Percentiles rank a stretch among this genome's conserved stretches.
phyloP scores from a whole-genome alignment of 2,329 filamentous ascomycete species.

The Botrytis deweyae region DNA sequence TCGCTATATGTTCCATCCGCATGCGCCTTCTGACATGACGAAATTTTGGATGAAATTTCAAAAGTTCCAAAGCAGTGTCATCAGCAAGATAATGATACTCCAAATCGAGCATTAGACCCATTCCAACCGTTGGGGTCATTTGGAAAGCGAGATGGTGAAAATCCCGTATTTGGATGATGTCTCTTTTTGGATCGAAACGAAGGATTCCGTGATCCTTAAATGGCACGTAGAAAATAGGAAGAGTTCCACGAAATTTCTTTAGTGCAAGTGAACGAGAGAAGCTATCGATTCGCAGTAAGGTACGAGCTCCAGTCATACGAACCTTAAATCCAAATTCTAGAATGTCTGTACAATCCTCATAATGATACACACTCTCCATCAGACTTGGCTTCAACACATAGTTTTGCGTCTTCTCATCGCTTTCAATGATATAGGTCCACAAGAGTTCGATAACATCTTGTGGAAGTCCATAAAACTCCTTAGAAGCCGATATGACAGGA shows the following conservation, averaged over 20 bases:
- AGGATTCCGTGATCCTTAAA: neutral
- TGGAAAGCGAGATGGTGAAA: neutral
- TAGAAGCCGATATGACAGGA: neutral
- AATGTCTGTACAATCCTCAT: neutral
- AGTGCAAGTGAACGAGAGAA: neutral
- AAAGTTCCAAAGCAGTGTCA: neutral
- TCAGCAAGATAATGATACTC: neutral
- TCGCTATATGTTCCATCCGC: too few species aligned
- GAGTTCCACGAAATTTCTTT: neutral
- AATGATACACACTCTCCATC: neutral
- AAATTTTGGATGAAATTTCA: neutral
- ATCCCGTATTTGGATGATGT: neutral
- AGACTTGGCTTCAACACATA: neutral
- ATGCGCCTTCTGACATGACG: neutral
- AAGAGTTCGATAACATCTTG: neutral
- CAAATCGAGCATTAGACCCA: fast-evolving
- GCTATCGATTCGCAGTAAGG: neutral
- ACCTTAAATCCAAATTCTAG: neutral
- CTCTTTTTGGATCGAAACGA: neutral
- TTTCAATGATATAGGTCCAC: neutral
- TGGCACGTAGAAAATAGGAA: neutral
- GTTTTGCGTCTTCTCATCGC: neutral
- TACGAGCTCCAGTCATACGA: neutral
- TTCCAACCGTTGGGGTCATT: neutral
- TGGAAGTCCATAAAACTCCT: neutral